Percentiles rank a stretch among this genome's conserved stretches.
These are phyloP conservation scores for Pythium aquatile DNA, from an alignment of 352 stramenopile genomes.

Conservation along the genomic window DNA sequence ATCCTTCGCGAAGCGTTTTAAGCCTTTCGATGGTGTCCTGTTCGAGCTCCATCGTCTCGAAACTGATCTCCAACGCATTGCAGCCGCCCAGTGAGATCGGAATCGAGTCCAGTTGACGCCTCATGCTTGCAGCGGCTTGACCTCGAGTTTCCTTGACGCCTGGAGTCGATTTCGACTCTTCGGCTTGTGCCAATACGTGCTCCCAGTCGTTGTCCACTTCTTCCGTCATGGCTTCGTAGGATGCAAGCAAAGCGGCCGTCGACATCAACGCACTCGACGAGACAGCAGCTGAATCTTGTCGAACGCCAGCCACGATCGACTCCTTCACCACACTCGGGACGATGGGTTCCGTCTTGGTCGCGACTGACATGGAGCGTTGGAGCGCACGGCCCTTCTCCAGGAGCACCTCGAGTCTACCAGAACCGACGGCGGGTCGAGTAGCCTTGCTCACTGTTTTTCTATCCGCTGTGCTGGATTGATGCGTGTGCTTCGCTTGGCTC, in stretches of 20 bases:
- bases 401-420: conserved; percentile 12
- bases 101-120: neutral
- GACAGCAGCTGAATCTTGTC: too few species aligned
- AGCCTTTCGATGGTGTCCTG: conserved; percentile 38
- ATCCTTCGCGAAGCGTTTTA: conserved; percentile 44
- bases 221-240: conserved; percentile 27
- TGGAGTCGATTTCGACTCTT: conserved; percentile 4
- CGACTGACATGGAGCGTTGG: conserved; percentile 25
- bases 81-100: conserved; percentile 15
- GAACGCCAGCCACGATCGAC: neutral
- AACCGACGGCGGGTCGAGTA: neutral
- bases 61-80: conserved; percentile 39
- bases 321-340: neutral
- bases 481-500: neutral
- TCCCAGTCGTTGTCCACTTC: conserved; percentile 22
- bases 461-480: neutral
- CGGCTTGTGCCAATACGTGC: conserved; percentile 16
- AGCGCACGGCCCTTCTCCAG: conserved; percentile 28
- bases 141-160: neutral
- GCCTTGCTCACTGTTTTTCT: neutral
- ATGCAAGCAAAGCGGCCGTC: conserved; percentile 16
- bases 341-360: conserved; percentile 8
- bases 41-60: conserved; percentile 47
- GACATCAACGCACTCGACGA: neutral
- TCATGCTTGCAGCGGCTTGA: neutral